A percentile compares a stretch with the other conserved stretches of the same genome.
Conservation (phyloP, 768 basidiomycete species). For the Brasilioporus rufonigricans region DNA sequence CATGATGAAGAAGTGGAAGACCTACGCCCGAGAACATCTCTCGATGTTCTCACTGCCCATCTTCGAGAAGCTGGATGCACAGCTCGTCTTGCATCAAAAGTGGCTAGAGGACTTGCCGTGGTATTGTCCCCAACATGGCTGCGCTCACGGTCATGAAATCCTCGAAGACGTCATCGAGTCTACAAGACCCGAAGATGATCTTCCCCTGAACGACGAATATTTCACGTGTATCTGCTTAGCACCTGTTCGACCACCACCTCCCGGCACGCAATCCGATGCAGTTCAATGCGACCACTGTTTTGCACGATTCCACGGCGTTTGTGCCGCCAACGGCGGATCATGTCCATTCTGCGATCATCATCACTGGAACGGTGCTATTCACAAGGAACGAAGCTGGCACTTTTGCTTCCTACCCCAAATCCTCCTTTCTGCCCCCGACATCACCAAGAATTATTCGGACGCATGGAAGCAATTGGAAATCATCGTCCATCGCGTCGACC, state of each 20-base stretch:
- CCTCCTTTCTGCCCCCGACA: conserved; percentile 69
- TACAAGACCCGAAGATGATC: conserved; percentile 75
- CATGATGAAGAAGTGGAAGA: conserved; percentile 70
- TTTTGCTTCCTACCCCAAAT: conserved; percentile 77
- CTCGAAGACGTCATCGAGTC: conserved; percentile 73
- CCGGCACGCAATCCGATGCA: conserved; percentile 72
- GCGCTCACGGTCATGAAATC: conserved; percentile 60
- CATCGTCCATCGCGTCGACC: conserved; percentile 77
- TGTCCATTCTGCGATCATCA: conserved; percentile 91
- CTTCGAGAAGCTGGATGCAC: conserved; percentile 69
- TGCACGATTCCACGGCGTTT: conserved; percentile 82
- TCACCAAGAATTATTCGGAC: conserved; percentile 75
- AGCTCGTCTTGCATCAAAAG: conserved; percentile 61
- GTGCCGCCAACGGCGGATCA: conserved; percentile 85
- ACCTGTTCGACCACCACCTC: conserved; percentile 78
- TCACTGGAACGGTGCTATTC: conserved; percentile 85
- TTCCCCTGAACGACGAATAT: conserved; percentile 76
- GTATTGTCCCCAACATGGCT: conserved; percentile 68
- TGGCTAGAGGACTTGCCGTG: conserved; percentile 80
- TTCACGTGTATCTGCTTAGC: conserved; percentile 80
- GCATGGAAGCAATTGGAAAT: conserved; percentile 79
- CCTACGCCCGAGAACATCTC: conserved; percentile 69
- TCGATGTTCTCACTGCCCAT: conserved; percentile 69
- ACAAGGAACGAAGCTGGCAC: conserved; percentile 81
- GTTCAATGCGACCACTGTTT: conserved; percentile 90